These are phyloP conservation scores for Hygrophorus pudorinus DNA, from an alignment of 768 basidiomycete genomes.

Conservation along the genomic window DNA sequence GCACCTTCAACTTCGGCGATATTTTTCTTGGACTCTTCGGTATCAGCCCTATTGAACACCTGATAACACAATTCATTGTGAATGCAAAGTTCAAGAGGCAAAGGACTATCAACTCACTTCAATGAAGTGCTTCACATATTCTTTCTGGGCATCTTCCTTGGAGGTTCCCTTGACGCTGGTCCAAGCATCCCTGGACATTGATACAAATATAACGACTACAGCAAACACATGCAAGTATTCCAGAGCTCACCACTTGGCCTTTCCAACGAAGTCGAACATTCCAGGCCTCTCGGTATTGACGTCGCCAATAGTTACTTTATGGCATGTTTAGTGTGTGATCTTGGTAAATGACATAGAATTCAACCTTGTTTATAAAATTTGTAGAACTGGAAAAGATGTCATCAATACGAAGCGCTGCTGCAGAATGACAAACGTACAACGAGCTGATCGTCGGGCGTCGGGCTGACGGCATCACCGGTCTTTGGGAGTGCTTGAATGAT, in stretches of 20 bases:
- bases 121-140: constrained; percentile 71
- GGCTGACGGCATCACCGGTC: constrained; percentile 66
- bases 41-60: constrained; percentile 45
- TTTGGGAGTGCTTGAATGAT: constrained; percentile 65
- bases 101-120: constrained; percentile 34
- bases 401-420: not conserved
- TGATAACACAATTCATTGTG: constrained; percentile 16
- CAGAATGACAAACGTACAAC: constrained; percentile 38
- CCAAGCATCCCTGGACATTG: constrained; percentile 77
- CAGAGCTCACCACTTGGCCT: constrained; percentile 73
- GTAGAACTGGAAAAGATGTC: constrained; percentile 62
- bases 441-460: constrained; percentile 65
- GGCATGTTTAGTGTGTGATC: not conserved
- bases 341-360: constrained; percentile 5
- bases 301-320: constrained; percentile 64
- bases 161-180: constrained; percentile 55
- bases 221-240: not conserved
- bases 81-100: not conserved
- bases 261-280: constrained; percentile 76
- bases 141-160: constrained; percentile 58
- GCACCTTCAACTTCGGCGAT: constrained; percentile 54
- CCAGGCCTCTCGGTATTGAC: constrained; percentile 56
- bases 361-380: constrained; percentile 87
- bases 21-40: constrained; percentile 44
- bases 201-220: not conserved